phyloP scores from a whole-genome alignment of 2,329 filamentous ascomycete species.

The Leptographium wingfieldii region DNA sequence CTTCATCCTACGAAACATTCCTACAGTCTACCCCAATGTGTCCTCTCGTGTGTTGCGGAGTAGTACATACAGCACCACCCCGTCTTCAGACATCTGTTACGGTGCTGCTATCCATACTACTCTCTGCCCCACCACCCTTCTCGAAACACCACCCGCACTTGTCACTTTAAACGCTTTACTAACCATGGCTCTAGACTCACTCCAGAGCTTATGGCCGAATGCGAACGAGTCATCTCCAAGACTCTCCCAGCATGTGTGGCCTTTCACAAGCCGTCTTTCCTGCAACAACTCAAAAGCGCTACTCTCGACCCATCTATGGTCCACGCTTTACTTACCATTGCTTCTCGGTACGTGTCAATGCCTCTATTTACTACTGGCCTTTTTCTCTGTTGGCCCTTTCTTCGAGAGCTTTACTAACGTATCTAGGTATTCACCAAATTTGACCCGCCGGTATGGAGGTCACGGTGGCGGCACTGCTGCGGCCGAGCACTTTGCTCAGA shows the following conservation, averaged over 20 bases:
- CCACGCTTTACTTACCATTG: constrained; percentile 44
- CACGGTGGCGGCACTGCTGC: constrained; percentile 36
- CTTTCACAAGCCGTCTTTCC: constrained; percentile 50
- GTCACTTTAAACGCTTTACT: not conserved
- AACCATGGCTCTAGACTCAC: constrained; percentile 28
- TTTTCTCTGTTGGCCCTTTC: not conserved
- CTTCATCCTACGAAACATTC: too few species aligned
- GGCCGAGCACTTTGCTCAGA: constrained; percentile 46
- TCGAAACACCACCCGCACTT: not conserved
- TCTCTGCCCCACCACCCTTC: not conserved
- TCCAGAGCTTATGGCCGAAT: constrained; percentile 45
- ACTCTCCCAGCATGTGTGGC: constrained; percentile 48
- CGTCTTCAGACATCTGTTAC: not conserved
- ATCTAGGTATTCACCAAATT: constrained; percentile 37
- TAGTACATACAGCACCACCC: too few species aligned
- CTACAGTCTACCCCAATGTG: too few species aligned
- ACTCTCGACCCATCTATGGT: constrained; percentile 43
- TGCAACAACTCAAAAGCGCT: constrained; percentile 46
- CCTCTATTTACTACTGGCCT: not conserved
- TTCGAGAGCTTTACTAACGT: not conserved
- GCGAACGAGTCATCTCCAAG: constrained; percentile 48
- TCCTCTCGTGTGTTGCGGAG: too few species aligned
- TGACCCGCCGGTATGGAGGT: constrained; percentile 47
- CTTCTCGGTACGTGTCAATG: constrained; percentile 36
- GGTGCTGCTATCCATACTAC: not conserved